phyloP scores from a whole-genome alignment of 1,284 basidiomycete genomes.

The Sphagnurus paluster region DNA sequence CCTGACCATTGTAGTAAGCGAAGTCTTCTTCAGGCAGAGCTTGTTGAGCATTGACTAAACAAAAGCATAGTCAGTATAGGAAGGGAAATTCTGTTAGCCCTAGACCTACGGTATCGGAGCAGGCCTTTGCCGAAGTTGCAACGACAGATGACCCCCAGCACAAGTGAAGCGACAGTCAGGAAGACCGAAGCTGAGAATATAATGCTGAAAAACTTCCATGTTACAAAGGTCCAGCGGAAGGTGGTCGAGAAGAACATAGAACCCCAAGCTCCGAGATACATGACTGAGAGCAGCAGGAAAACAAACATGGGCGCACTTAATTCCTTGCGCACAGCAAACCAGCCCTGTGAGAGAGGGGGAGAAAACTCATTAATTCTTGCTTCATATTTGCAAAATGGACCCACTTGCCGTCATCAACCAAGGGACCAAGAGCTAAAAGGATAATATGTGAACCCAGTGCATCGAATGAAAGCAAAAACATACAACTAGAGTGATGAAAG shows the following conservation, averaged over 20 bases:
- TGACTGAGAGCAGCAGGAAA: constrained; percentile 60
- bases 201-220: constrained; percentile 73
- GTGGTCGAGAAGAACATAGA: constrained; percentile 69
- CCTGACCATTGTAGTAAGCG: constrained; percentile 32
- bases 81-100: not conserved
- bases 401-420: constrained; percentile 61
- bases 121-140: constrained; percentile 77
- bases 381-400: no score
- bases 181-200: constrained; percentile 60
- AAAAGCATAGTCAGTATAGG: constrained; percentile 6
- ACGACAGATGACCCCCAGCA: constrained; percentile 65
- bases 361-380: constrained; percentile 15
- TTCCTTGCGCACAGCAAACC: constrained; percentile 73
- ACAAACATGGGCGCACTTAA: constrained; percentile 54
- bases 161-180: constrained; percentile 53
- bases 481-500: constrained; percentile 60
- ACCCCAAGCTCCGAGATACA: constrained; percentile 67
- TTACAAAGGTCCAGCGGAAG: constrained; percentile 74
- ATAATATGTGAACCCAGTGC: constrained; percentile 11
- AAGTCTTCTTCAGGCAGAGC: constrained; percentile 53
- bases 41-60: constrained; percentile 57
- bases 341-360: no score
- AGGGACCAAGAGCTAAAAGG: constrained; percentile 57
- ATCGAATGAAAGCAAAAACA: constrained; percentile 24
- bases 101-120: constrained; percentile 58